Conservation (phyloP, 306 rosid species). For the Hylodesmum podocarpum region DNA sequence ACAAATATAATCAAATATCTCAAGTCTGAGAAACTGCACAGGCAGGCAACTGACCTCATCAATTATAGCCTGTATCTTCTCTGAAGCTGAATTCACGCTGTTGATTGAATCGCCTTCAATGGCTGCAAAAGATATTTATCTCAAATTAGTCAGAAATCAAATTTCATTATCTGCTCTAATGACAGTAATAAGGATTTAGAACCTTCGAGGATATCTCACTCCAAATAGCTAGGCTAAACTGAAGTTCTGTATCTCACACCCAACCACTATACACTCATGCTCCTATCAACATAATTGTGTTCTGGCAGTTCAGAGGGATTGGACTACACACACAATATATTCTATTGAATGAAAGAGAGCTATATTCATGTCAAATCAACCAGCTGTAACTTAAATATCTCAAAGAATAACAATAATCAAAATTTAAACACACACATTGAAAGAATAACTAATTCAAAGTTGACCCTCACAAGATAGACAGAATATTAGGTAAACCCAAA, state of each 20-base stretch:
- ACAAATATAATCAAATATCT: neutral
- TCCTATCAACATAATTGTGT: constrained; percentile 8
- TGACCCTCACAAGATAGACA: neutral
- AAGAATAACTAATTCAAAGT: constrained; percentile 22
- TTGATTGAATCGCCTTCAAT: constrained; percentile 75
- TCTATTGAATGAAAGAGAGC: neutral
- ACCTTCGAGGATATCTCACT: constrained; percentile 16
- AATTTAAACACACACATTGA: neutral
- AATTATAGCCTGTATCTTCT: constrained; percentile 67
- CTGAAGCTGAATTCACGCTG: constrained; percentile 64
- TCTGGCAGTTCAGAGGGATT: neutral
- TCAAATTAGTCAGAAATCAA: constrained; percentile 21
- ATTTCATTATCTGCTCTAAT: neutral
- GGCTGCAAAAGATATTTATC: constrained; percentile 49
- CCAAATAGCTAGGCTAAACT: neutral
- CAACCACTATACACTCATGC: neutral
- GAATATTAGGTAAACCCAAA: constrained; percentile 16
- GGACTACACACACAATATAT: neutral
- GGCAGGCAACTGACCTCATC: constrained; percentile 62
- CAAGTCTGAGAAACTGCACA: constrained; percentile 29
- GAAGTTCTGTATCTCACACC: constrained; percentile 1
- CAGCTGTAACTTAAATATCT: neutral
- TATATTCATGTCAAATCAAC: constrained; percentile 8
- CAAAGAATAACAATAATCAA: constrained; percentile 18
- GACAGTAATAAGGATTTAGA: constrained; percentile 21